A percentile compares a stretch with the other conserved stretches of the same genome.
phyloP scores from a whole-genome alignment of 2,329 filamentous ascomycete genomes.

The Apiospora aurea region DNA sequence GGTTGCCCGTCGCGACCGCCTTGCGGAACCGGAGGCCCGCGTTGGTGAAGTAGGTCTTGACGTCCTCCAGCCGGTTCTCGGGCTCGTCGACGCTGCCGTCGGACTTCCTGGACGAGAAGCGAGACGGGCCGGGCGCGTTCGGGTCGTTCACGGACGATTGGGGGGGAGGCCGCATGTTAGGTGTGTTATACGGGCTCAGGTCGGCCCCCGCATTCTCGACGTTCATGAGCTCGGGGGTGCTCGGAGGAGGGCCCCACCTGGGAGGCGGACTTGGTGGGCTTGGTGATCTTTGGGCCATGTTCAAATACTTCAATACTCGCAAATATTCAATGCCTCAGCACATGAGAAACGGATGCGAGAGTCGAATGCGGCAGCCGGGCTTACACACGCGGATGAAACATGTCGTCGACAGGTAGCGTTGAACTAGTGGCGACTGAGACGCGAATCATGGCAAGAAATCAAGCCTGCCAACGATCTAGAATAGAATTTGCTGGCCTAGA shows the following conservation, averaged over 20 bases:
- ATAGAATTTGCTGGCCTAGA: neutral
- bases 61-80: neutral
- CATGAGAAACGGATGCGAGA: neutral
- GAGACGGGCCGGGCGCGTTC: neutral
- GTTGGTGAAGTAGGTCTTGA: constrained; percentile 13
- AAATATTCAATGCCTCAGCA: neutral
- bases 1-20: neutral
- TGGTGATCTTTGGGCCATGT: neutral
- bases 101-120: neutral
- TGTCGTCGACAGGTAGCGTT: neutral
- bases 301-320: neutral
- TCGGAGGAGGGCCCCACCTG: neutral
- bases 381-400: neutral
- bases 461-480: neutral
- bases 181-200: neutral
- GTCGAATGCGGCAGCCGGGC: neutral
- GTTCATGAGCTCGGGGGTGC: neutral
- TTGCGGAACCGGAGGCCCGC: neutral
- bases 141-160: neutral
- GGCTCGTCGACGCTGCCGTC: neutral
- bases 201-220: neutral
- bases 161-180: neutral
- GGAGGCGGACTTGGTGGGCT: too few relatives aligned
- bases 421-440: neutral
- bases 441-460: neutral